Evolutionary conservation across 768 basidiomycete genomes (phyloP), one percentile per base, ranked within the genome.

Genomic region (Leccinum rimulosum): DNA sequence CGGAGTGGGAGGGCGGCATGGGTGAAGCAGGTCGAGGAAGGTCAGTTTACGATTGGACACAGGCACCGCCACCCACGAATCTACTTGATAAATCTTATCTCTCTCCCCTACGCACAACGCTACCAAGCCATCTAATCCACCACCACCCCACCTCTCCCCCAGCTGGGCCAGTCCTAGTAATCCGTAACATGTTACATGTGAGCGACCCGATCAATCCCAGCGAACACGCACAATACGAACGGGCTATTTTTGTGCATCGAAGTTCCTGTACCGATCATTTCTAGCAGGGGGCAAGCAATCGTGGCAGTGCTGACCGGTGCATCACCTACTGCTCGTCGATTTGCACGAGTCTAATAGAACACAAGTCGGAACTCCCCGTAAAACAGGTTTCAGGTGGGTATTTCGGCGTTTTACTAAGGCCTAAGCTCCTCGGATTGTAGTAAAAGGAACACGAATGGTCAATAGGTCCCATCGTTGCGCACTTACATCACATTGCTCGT

Each of bases 41-140:
- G 15, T 48, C 3, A 31, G 50, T 55, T 51, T 49, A 36, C 35
- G 53, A 50, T 57, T 45, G 25, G 53, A 36, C 15, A 33, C 48
- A 30, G 9, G 43, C 56, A 64, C 65, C 30, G 66, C 65, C 65
- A 66, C 65, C 27, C n/a, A 38, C 54, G 10, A 33, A 15, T 19
- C 6, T 66, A 63, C 61, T 51, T 67, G 61, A 64, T 47, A 59
- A 58, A 12, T 45, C 50, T n/a, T 9, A 33, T 43, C 40, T 9
- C 38, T 17, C 35, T 11, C 40, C 19, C 43, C 10, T 22, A 45
- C 10, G n/a, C 19, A 45, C 43, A 45, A 36, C 36, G 36, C 35
- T 36, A 36, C 36, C 36, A 15, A 36, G 40, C 40, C 40, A 43
- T 45, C 6, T 3, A 45, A 45, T n/a, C 10, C n/a, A 43, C 40